phyloP scores from a whole-genome alignment of 768 basidiomycete genomes.

The Kwoniella sp. region DNA sequence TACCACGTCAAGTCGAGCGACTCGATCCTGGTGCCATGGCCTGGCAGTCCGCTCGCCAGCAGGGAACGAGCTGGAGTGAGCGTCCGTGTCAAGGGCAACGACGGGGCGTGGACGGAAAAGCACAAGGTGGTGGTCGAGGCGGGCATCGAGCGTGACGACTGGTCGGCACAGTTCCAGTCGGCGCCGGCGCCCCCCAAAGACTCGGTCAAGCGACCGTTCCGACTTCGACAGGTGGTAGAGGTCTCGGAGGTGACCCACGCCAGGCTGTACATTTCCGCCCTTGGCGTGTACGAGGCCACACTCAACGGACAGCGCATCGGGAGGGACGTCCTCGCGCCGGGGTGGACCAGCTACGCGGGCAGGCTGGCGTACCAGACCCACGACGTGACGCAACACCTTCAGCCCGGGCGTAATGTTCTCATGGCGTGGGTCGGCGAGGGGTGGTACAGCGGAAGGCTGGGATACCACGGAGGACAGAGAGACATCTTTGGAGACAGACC shows the following conservation, averaged over 20 bases:
- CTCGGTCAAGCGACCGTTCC: slow-evolving; percentile 18
- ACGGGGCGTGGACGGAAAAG: slow-evolving; percentile 7
- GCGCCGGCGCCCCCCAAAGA: neutral
- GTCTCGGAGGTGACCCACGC: neutral
- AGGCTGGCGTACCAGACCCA: slow-evolving; percentile 25
- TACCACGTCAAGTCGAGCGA: slow-evolving; percentile 10
- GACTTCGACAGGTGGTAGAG: slow-evolving; percentile 3
- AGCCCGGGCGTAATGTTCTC: neutral
- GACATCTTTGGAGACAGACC: slow-evolving; percentile 26
- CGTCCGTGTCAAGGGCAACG: slow-evolving; percentile 8
- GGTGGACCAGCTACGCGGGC: slow-evolving; percentile 29
- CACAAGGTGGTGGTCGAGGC: slow-evolving; percentile 2
- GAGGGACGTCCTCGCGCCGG: slow-evolving; percentile 25
- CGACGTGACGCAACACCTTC: slow-evolving; percentile 16
- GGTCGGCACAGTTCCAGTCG: slow-evolving; percentile 14
- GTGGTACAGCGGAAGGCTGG: slow-evolving; percentile 21
- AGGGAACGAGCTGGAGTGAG: slow-evolving; percentile 10
- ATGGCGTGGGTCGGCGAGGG: slow-evolving; percentile 21
- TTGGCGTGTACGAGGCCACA: slow-evolving; percentile 25
- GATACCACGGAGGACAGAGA: slow-evolving; percentile 3
- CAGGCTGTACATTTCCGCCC: slow-evolving; percentile 29
- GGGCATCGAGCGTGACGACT: slow-evolving; percentile 13
- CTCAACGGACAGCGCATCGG: slow-evolving; percentile 29
- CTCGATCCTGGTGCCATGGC: slow-evolving; percentile 28
- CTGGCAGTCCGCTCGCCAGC: slow-evolving; percentile 12